Percentiles rank a stretch among this genome's conserved stretches.
Conservation (phyloP, 2,329 filamentous ascomycete species). For the Colletotrichum spaethianum region DNA sequence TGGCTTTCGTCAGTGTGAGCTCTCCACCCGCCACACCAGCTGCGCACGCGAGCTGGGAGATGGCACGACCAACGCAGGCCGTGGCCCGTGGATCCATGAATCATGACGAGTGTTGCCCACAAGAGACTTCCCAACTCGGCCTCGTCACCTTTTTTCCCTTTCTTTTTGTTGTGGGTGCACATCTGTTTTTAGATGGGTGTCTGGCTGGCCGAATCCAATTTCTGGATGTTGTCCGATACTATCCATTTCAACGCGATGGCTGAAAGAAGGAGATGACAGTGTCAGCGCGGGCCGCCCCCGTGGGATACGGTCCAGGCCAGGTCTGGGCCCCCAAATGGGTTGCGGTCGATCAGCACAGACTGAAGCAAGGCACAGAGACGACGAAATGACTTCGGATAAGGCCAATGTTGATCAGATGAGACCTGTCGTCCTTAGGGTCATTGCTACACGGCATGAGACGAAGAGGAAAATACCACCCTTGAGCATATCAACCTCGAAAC, state of each 20-base stretch:
- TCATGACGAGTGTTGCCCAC: constrained; percentile 12
- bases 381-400: constrained; percentile 16
- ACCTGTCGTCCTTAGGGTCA: neutral
- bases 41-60: constrained; percentile 9
- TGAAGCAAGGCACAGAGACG: neutral
- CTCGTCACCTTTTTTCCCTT: neutral
- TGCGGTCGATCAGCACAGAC: neutral
- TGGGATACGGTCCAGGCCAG: neutral
- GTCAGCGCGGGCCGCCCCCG: neutral
- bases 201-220: neutral
- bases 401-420: constrained; percentile 22
- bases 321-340: neutral
- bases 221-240: neutral
- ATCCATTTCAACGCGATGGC: neutral
- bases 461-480: neutral
- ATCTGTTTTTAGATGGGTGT: neutral
- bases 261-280: neutral
- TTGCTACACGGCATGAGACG: constrained; percentile 1
- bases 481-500: neutral
- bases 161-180: neutral
- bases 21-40: constrained; percentile 8
- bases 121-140: neutral
- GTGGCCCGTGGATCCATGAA: neutral
- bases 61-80: neutral
- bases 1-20: constrained; percentile 5